These are phyloP conservation scores for Leptographium flavum DNA, from an alignment of 2,329 filamentous ascomycete genomes.

Conservation along the genomic window DNA sequence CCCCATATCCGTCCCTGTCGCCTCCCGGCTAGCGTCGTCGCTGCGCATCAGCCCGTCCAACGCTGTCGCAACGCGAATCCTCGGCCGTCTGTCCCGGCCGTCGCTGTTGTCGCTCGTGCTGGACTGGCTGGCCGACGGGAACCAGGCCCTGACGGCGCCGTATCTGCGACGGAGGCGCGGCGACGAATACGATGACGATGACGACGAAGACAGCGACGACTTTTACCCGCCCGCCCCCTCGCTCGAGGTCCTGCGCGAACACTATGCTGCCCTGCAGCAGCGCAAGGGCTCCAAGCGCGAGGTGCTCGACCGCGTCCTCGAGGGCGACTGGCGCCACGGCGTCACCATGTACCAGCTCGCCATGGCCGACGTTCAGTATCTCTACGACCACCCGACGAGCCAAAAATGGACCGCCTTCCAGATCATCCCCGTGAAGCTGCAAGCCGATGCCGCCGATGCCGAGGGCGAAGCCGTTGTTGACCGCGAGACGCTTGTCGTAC, in stretches of 20 bases:
- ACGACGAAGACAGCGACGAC: constrained; percentile 41
- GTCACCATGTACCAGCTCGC: constrained; percentile 52
- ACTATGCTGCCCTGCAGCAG: constrained; percentile 46
- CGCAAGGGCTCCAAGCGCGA: constrained; percentile 49
- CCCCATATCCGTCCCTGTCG: constrained; percentile 53
- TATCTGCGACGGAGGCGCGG: constrained; percentile 28
- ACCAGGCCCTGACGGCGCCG: constrained; percentile 44
- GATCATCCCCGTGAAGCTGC: constrained; percentile 36
- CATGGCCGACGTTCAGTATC: constrained; percentile 52
- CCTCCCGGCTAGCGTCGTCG: constrained; percentile 55
- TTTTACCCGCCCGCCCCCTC: constrained; percentile 55
- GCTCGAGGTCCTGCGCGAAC: constrained; percentile 49
- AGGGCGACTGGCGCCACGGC: constrained; percentile 56
- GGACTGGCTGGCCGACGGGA: constrained; percentile 61
- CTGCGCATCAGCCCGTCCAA: constrained; percentile 54
- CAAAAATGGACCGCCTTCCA: constrained; percentile 51
- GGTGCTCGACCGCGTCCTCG: constrained; percentile 46
- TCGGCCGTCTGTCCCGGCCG: constrained; percentile 56
- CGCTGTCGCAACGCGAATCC: constrained; percentile 47
- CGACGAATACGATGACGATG: constrained; percentile 23
- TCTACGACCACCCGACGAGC: constrained; percentile 49
- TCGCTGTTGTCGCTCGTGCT: constrained; percentile 59
- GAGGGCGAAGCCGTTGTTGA: constrained; percentile 26
- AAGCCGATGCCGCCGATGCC: constrained; percentile 17
- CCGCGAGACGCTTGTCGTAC: constrained; percentile 34